Evolutionary conservation across 192 early-diverging fungal species (phyloP).

Genomic region (Chytriomyces confervae): DNA sequence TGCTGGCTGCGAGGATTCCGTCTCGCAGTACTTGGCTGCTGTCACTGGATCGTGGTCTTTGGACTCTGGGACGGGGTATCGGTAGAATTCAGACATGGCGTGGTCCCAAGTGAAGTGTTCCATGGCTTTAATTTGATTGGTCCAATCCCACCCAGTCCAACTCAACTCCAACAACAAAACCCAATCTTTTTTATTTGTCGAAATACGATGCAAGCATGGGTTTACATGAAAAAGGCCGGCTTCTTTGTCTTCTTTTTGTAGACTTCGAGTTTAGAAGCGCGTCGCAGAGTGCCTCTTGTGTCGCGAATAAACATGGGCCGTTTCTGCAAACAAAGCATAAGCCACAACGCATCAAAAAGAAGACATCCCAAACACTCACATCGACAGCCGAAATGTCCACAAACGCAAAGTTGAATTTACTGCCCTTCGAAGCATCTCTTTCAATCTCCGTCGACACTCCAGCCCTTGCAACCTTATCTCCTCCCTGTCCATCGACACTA

Average conservation of each 20-base stretch:
- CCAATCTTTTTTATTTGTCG: too few species aligned
- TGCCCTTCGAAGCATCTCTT: conserved; percentile 41
- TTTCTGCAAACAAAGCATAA: conserved; percentile 41
- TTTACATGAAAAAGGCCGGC: conserved; percentile 53
- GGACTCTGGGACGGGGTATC: too few species aligned
- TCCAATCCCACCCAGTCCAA: too few species aligned
- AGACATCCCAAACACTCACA: conserved; percentile 31
- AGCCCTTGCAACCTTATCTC: conserved; percentile 23
- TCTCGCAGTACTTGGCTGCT: too few species aligned
- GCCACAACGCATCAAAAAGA: neutral
- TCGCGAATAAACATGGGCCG: conserved; percentile 62
- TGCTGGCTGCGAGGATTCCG: too few species aligned
- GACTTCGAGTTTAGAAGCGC: conserved; percentile 34
- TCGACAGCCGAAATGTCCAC: conserved; percentile 57
- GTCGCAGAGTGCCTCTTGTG: conserved; percentile 62
- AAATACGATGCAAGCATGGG: too few species aligned
- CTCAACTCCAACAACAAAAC: too few species aligned
- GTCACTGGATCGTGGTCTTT: too few species aligned
- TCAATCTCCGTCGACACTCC: conserved; percentile 42
- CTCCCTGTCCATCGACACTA: neutral
- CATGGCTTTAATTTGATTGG: too few species aligned
- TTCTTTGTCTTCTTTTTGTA: conserved; percentile 38
- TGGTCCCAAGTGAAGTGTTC: too few species aligned
- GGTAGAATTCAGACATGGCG: too few species aligned
- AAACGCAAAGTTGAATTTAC: conserved; percentile 62